Evolutionary conservation across 768 basidiomycete species (phyloP), one percentile per base, ranked within the genome.

Genomic region (Scleroderma bovista): DNA sequence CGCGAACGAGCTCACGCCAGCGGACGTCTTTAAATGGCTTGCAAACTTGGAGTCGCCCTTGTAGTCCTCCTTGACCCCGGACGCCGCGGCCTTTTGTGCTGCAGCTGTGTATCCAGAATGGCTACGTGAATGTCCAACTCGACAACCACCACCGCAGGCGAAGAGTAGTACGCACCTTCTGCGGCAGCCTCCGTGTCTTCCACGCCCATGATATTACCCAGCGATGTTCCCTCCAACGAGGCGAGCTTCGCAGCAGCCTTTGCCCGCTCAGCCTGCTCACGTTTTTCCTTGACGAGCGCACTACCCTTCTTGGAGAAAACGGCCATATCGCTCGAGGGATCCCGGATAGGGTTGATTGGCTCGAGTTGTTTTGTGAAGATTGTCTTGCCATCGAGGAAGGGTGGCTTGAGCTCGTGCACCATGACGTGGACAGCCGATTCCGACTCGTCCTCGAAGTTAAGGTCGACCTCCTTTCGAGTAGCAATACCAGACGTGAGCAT

Each of bases 131-230:
- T 84, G 84, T 81, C 80, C 76, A 82, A 78, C 75, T 75, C 76
- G 73, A 72, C 75, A 60, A 63, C 61, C 56, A 41, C 44, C 16
- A 23, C 55, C 56, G 46, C 51, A 36, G 41, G 51, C 50, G 50
- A 49, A 38, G 50, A 24, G 55, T 51, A 56, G 50, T 51, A 76
- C 88, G 70, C 69, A 91, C 88, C 90, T 70, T 92, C 89, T 23
- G 90, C 92, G 55, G 90, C 90, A 12, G 88, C 92, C 55, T 93
- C 91, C 57, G 93, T 91, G 54, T 98, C 93, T 67, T 88, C 89
- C 17, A 98, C 91, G 15, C 96, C 96, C 85, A 96, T 91, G 53
- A 98, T 86, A 64, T 99, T 98, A 17, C 96, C 96, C n/a, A 99
- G 75, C 0, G 86, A 76, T 0, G 94, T 97, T 19, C 96, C 96